Evolutionary conservation across 2,329 filamentous ascomycete species (phyloP).

Genomic region (Trematosphaeria pertusa): DNA sequence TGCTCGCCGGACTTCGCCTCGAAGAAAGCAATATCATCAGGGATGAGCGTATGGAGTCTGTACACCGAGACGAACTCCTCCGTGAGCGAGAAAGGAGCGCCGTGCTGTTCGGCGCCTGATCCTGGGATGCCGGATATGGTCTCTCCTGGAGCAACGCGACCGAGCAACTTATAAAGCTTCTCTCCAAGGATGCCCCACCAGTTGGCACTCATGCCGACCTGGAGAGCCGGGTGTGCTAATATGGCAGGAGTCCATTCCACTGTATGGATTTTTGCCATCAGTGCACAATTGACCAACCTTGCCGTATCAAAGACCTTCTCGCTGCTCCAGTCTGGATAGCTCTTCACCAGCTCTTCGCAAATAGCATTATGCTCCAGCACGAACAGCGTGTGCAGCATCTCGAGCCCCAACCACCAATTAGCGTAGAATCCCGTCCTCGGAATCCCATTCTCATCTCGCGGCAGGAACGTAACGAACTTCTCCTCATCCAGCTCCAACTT

Average conservation of each 20-base stretch:
- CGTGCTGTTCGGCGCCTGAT: slow-evolving; percentile 47
- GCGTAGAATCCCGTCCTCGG: slow-evolving; percentile 52
- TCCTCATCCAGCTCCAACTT: slow-evolving; percentile 48
- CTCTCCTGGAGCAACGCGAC: slow-evolving; percentile 50
- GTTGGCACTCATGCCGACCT: slow-evolving; percentile 55
- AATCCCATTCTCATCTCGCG: slow-evolving; percentile 48
- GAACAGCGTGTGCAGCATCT: slow-evolving; percentile 56
- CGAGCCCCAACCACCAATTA: slow-evolving; percentile 58
- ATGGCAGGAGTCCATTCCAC: slow-evolving; percentile 60
- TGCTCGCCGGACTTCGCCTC: slow-evolving; percentile 32
- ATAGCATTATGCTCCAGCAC: slow-evolving; percentile 57
- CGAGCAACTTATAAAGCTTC: slow-evolving; percentile 50
- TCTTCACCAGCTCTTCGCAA: slow-evolving; percentile 47
- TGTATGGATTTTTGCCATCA: slow-evolving; percentile 60
- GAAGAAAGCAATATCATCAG: slow-evolving; percentile 50
- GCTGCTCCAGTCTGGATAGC: slow-evolving; percentile 47
- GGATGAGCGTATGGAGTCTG: slow-evolving; percentile 52
- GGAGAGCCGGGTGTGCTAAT: slow-evolving; percentile 52
- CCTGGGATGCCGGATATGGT: slow-evolving; percentile 51
- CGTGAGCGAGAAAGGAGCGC: slow-evolving; percentile 51
- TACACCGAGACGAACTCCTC: slow-evolving; percentile 57
- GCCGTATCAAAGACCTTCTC: slow-evolving; percentile 56
- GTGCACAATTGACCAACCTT: slow-evolving; percentile 53
- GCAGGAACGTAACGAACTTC: slow-evolving; percentile 48
- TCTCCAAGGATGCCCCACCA: slow-evolving; percentile 57